Evolutionary conservation across 768 basidiomycete genomes (phyloP).

Genomic region (Pulveroboletus frians): DNA sequence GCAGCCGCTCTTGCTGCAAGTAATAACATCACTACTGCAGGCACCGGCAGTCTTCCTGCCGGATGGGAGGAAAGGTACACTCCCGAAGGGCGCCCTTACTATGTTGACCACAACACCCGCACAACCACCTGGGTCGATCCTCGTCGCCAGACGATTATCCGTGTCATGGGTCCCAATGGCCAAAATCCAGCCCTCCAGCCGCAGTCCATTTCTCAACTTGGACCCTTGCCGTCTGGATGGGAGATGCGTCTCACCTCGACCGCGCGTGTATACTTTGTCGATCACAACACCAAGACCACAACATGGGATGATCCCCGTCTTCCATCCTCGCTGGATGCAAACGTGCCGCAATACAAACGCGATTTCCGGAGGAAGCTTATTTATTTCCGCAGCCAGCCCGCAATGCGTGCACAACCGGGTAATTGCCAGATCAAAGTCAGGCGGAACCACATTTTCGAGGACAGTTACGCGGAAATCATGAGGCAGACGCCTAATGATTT

Average conservation of each 20-base stretch:
- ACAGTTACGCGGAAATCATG: constrained; percentile 99
- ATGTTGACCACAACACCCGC: constrained; percentile 98
- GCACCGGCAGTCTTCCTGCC: constrained; percentile 83
- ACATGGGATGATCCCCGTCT: constrained; percentile 99
- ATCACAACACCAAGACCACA: constrained; percentile 99
- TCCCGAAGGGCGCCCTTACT: constrained; percentile 96
- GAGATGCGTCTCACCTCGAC: constrained; percentile 99
- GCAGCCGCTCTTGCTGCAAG: constrained; percentile 48
- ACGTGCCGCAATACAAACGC: constrained; percentile 99
- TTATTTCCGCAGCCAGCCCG: constrained; percentile 98
- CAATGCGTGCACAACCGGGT: constrained; percentile 95
- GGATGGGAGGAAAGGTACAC: constrained; percentile 99
- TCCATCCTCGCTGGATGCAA: constrained; percentile 91
- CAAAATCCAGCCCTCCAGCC: constrained; percentile 86
- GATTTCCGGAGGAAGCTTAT: constrained; percentile 99
- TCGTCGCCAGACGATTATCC: constrained; percentile 91
- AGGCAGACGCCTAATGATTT: constrained; percentile 96
- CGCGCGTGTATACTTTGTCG: constrained; percentile 98
- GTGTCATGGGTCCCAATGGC: constrained; percentile 92
- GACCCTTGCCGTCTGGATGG: constrained; percentile 96
- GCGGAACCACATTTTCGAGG: constrained; percentile 97
- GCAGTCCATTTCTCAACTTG: constrained; percentile 93
- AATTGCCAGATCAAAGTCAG: constrained; percentile 99
- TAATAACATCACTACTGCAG: constrained; percentile 56
- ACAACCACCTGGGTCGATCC: constrained; percentile 99